Base-by-base conservation (phyloP, 306 rosid species). In the Cyclanthera cordifolia region DNA sequence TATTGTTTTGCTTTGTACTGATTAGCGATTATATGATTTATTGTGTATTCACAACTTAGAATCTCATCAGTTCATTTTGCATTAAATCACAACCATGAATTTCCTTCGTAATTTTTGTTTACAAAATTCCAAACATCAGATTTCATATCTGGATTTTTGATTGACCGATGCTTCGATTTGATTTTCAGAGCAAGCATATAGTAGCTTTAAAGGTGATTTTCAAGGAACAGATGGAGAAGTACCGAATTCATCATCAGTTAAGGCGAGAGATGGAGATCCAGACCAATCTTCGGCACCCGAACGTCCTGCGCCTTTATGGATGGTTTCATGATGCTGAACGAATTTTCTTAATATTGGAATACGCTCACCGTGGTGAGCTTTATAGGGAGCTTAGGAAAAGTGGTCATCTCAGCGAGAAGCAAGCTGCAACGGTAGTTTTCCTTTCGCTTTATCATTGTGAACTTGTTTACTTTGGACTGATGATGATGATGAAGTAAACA, bases 221-320 rank as follows among this genome's bases (percentile, higher is more conserved):
- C 70, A 85, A 84, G 87, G 84, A 82, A 75, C 96, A 90, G 60
- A 64, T 90, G 47, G 87, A 90, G 32, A 87, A 84, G 89, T 85
- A 88, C 77, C 72, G 37, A 30, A 81, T 88, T 54, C 93, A 81
- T 11, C 87, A 83, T 66, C 97, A 88, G 70, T 81, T 90, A 15
- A 75, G 71, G 84, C 75, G 95, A 63, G 95, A 90, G 72, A 90
- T 90, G 95, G 95, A 86, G 81, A 88, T 88, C 46, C 93, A 90
- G 75, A 75, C 75, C 46, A 74, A 73, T 37, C 90, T 88, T 21
- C 52, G 76, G 27, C 97, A 90, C 73, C 90, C 87, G 0, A 90
- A 88, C 64, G 63, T 90, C 15, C 73, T 90, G 32, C 82, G 85
- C 2, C 95, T 90, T 41, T 90, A 73, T 53, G 97, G 97, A 21